These are phyloP conservation scores for Inga laurina DNA, from an alignment of 306 rosid genomes.

Conservation along the genomic window DNA sequence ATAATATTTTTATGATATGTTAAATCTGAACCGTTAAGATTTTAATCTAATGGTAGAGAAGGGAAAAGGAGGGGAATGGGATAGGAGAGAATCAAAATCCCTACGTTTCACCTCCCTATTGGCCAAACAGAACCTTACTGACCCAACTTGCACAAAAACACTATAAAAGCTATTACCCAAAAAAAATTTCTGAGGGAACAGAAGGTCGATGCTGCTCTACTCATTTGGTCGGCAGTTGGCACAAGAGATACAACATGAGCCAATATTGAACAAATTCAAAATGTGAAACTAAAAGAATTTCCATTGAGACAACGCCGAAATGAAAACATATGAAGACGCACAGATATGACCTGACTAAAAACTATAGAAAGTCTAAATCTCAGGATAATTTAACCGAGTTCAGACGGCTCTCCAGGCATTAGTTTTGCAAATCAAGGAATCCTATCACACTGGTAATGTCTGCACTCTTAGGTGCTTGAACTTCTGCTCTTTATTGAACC, in stretches of 20 bases:
- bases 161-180: background rate
- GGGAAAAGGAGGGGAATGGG: too few species aligned
- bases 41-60: too few species aligned
- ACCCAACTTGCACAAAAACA: background rate
- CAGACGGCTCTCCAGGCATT: conserved; percentile 2
- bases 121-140: background rate
- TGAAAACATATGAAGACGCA: background rate
- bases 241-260: background rate
- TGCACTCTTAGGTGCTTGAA: conserved; percentile 74
- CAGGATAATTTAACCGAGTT: background rate
- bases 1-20: too few species aligned
- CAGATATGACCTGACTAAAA: conserved; percentile 6
- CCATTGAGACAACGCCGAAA: conserved; percentile 2
- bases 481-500: conserved; percentile 79
- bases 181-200: too few species aligned
- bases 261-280: background rate
- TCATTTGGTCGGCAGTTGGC: background rate
- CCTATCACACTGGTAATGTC: conserved; percentile 49
- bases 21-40: too few species aligned
- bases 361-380: background rate
- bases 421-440: conserved; percentile 10
- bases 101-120: background rate
- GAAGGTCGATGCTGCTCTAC: background rate
- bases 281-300: background rate
- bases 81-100: too few species aligned